Evolutionary conservation across 345 rosid species (phyloP), one percentile per base, ranked within the genome.

Genomic region (Viola odorata): DNA sequence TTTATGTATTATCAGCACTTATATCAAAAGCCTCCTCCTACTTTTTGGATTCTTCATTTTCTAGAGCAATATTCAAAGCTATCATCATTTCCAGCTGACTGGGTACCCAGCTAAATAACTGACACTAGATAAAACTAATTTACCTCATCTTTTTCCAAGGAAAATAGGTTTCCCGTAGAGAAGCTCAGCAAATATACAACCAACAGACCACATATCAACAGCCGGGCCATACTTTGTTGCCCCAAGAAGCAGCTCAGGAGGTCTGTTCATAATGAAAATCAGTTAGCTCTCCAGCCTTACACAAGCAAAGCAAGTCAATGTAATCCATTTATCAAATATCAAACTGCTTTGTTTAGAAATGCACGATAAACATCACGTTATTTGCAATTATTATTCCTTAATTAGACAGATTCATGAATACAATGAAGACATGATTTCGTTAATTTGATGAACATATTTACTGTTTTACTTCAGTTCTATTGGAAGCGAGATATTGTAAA

Each of bases 201-300:
- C 96, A 58, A 89, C 98, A 5, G 98, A 89, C 96, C 96, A 89
- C 89, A 89, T 90, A 67, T 89, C 96, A 72, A 89, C 94, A 41
- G 96, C 94, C 60, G 98, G 96, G 59, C 96, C 96, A 65, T 92
- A 92, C 69, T 87, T 87, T 15, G 97, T 89, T 61, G 97, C 80
- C 64, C 98, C 98, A 70, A 92, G 97, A 53, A 92, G 83, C 78
- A 92, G 82, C 60, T 92, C 98, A 3, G 98, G 98, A 39, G 99
- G 99, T 76, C 99, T 92, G 77, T 39, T 45, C 55, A 62, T 63
- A 58, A 58, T 6, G 62, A 17, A 64, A 13, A 41, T 23, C 53
- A 60, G 49, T 11, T 15, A 12, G 39, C 37, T 3, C 44, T 39
- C 12, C 40, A 55, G 32, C 32, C 32, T 23, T 23, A 23, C 32